Conservation (phyloP, 192 early-diverging fungal genomes). For the Chytriomyces sp. region DNA sequence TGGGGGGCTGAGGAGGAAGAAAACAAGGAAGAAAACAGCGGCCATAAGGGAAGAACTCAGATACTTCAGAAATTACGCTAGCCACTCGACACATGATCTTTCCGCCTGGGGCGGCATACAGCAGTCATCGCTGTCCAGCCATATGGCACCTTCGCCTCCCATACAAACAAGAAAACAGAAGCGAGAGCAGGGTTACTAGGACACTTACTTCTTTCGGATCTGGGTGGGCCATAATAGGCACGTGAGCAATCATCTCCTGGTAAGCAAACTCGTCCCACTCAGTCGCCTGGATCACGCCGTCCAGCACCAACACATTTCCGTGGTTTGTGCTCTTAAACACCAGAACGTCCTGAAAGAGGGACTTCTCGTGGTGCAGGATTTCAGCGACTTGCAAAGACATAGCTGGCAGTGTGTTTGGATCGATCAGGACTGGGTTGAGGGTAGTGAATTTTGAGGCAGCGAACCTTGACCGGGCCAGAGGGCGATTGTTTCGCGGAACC, state of each 20-base stretch:
- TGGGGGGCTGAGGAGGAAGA: conserved; percentile 2
- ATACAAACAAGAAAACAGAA: not conserved
- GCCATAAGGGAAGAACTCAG: no score
- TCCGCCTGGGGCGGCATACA: conserved; percentile 63
- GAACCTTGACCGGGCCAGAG: conserved; percentile 98
- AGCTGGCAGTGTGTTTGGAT: conserved; percentile 50
- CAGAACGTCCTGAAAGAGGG: conserved; percentile 94
- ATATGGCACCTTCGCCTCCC: no score
- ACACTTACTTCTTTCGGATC: conserved; percentile 84
- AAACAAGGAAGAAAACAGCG: no score
- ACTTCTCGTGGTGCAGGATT: conserved; percentile 94
- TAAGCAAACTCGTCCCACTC: conserved; percentile 98
- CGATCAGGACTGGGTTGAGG: not conserved
- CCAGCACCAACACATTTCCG: conserved; percentile 95
- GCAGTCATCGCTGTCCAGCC: conserved; percentile 53
- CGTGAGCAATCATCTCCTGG: conserved; percentile 99
- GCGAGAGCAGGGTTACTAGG: not conserved
- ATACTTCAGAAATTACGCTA: conserved; percentile 22
- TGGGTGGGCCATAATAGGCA: conserved; percentile 92
- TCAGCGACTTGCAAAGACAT: conserved; percentile 94
- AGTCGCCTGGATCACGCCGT: conserved; percentile 97
- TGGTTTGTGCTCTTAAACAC: conserved; percentile 95
- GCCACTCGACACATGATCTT: conserved; percentile 42
- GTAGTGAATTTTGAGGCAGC: conserved; percentile 4
- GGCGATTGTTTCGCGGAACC: conserved; percentile 93